A percentile compares a stretch with the other conserved stretches of the same genome.
Evolutionary conservation across 352 stramenopile species (phyloP).

Genomic region (Phytophthora kernoviae): DNA sequence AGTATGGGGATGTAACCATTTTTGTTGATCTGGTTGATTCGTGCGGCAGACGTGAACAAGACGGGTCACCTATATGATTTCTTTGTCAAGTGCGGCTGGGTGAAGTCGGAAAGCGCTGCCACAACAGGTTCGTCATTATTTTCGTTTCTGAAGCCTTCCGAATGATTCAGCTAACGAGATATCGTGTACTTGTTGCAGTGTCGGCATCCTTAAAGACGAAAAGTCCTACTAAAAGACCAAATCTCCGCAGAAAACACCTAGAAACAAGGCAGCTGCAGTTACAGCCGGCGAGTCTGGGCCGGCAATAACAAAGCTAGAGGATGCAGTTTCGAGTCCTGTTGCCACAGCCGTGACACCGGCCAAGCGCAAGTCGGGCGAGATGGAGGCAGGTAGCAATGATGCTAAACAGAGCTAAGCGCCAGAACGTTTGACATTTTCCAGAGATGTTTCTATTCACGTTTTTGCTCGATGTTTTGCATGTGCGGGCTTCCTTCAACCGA

Average conservation of each 20-base stretch:
- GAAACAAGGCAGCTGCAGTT: conserved; percentile 12
- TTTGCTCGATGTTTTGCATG: not conserved
- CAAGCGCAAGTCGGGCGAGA: conserved; percentile 66
- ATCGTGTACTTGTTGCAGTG: conserved; percentile 16
- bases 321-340: conserved; percentile 2
- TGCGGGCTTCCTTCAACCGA: no score
- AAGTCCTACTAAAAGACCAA: conserved; percentile 8
- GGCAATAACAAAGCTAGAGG: conserved; percentile 26
- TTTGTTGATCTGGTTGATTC: conserved; percentile 22
- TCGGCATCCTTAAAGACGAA: conserved; percentile 33
- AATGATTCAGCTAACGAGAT: not conserved
- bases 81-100: conserved; percentile 89
- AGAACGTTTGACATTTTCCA: conserved; percentile 2
- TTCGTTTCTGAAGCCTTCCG: not conserved
- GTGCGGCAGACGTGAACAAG: conserved; percentile 76
- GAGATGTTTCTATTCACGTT: no score
- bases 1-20: conserved; percentile 2
- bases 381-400: conserved; percentile 29
- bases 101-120: conserved; percentile 62
- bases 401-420: conserved; percentile 22
- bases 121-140: conserved; percentile 49
- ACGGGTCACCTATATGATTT: conserved; percentile 90
- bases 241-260: conserved; percentile 18
- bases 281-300: not conserved
- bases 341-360: conserved; percentile 29